A percentile compares a stretch with the other conserved stretches of the same genome.
phyloP scores from a whole-genome alignment of 768 basidiomycete species.

The Trametes cingulata region DNA sequence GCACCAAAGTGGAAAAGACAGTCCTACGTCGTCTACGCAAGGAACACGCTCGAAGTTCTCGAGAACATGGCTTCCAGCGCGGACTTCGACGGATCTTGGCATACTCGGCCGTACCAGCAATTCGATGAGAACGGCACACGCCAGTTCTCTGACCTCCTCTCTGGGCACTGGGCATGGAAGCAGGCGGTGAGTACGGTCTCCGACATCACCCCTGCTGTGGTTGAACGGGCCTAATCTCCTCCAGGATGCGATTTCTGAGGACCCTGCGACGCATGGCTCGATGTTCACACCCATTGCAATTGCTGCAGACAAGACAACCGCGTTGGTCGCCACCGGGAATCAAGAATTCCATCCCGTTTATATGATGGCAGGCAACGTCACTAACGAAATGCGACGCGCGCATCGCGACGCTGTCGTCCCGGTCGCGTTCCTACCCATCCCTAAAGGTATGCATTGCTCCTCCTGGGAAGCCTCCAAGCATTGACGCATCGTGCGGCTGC shows the following conservation, averaged over 20 bases:
- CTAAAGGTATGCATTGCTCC: constrained; percentile 23
- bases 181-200: constrained; percentile 33
- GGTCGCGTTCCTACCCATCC: constrained; percentile 29
- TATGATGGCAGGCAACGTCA: constrained; percentile 21
- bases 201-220: background rate
- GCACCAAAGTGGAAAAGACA: constrained; percentile 36
- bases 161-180: constrained; percentile 42
- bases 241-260: background rate
- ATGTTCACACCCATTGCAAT: constrained; percentile 1
- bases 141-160: constrained; percentile 39
- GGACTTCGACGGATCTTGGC: constrained; percentile 35
- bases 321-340: constrained; percentile 30
- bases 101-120: constrained; percentile 34
- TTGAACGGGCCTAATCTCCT: too few relatives aligned
- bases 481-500: background rate
- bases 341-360: constrained; percentile 30
- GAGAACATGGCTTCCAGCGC: constrained; percentile 36
- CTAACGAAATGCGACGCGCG: constrained; percentile 19
- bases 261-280: background rate
- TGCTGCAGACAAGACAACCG: constrained; percentile 43
- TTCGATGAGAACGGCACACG: constrained; percentile 27
- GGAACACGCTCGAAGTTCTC: constrained; percentile 33
- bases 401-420: constrained; percentile 18
- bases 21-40: constrained; percentile 36
- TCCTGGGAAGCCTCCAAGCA: too few relatives aligned